Base-by-base conservation (phyloP, 805 yeast genomes). In the Alloascoidea africana region DNA sequence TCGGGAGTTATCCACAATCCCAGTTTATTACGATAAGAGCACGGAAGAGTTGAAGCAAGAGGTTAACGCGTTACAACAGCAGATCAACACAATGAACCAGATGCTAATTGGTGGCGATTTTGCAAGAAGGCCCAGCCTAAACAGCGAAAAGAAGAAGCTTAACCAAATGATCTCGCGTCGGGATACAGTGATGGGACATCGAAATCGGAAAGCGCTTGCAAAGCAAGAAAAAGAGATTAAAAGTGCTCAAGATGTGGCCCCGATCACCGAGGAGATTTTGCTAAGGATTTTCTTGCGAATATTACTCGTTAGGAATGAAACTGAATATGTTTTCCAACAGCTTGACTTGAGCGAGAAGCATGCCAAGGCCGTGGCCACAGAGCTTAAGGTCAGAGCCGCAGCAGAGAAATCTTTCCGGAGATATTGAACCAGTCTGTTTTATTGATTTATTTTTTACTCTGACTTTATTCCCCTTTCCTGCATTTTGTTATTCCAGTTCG, bases 281-380 rank as follows among this genome's bases (percentile, higher is more conserved):
- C 56, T 89, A 42, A 65, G 96, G 36, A 63, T 85, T 13, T 53
- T 89, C n/a, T n/a, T n/a, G n/a, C n/a, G n/a, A n/a, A n/a, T n/a
- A n/a, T 23, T 23, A 23, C n/a, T 23, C 8, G 8, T 23, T 8
- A 23, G 30, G n/a, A 23, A 23, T 23, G 30, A 23, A 23, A 23
- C 8, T 23, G 30, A 23, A 8, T 23, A 23, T 23, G 30, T 23
- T 23, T 23, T 23, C n/a, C 8, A 23, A 8, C 30, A 23, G n/a
- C n/a, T 23, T 8, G 30, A 23, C n/a, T 8, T 23, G 8, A 23
- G 30, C 8, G 30, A 23, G n/a, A 23, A n/a, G 30, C 8, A 23
- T 8, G 30, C 30, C 8, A 8, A 23, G 8, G n/a, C 13, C 8
- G n/a, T 23, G n/a, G 30, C 30, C n/a, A 23, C 30, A 8, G 30